Conservation (phyloP, 441 rosid species). For the Erodium chrysanthum region DNA sequence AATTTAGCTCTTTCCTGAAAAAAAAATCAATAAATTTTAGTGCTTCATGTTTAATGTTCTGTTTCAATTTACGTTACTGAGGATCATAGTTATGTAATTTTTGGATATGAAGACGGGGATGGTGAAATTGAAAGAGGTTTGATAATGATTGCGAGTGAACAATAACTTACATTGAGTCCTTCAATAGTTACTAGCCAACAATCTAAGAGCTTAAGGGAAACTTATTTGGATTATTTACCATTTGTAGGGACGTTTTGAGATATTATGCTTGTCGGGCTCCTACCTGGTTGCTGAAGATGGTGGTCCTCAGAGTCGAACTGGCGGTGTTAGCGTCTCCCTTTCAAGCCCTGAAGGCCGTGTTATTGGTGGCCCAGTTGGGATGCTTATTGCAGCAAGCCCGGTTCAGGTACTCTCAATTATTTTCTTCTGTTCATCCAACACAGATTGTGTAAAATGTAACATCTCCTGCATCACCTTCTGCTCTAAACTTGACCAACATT, state of each 20-base stretch:
- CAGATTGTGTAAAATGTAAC: not conserved
- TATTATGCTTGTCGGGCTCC: constrained; percentile 88
- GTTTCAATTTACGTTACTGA: not conserved
- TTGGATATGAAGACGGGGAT: not conserved
- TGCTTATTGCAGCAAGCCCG: constrained; percentile 68
- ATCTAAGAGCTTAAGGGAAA: not conserved
- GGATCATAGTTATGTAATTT: not conserved
- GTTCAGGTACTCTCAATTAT: constrained; percentile 53
- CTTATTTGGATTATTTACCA: constrained; percentile 23
- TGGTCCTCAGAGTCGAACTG: constrained; percentile 63
- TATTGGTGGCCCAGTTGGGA: constrained; percentile 76
- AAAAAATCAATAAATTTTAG: not conserved
- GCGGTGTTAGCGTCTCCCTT: constrained; percentile 87
- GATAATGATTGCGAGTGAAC: too few species aligned
- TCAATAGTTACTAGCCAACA: too few species aligned
- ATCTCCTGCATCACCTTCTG: not conserved
- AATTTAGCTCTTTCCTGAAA: constrained; percentile 6
- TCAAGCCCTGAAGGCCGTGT: constrained; percentile 88
- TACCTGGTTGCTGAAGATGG: constrained; percentile 83
- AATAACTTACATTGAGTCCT: too few species aligned
- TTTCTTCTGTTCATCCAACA: not conserved
- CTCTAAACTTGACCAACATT: constrained; percentile 5
- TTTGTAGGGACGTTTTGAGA: constrained; percentile 81
- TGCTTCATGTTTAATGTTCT: not conserved
- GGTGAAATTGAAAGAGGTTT: not conserved